Evolutionary conservation across 805 yeast species (phyloP).

Genomic region (Barnettozyma sucrosica): DNA sequence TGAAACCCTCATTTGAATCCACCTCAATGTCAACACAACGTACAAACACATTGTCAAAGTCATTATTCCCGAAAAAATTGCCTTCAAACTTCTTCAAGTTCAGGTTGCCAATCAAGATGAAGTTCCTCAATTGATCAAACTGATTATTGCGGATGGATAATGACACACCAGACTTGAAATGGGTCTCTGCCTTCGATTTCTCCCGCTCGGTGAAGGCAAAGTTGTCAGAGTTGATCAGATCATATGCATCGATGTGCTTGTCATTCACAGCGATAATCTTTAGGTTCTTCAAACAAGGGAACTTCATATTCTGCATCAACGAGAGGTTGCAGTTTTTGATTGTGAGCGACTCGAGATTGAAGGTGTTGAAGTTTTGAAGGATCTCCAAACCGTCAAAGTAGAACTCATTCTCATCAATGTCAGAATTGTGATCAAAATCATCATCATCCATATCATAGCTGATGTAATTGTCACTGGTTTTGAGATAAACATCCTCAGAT

Average conservation of each 20-base stretch:
- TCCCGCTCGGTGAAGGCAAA: slow-evolving; percentile 2
- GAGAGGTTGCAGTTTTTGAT: slow-evolving; percentile 23
- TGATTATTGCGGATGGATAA: slow-evolving; percentile 6
- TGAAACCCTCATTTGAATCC: not conserved
- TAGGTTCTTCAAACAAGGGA: slow-evolving; percentile 12
- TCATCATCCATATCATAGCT: slow-evolving; percentile 20
- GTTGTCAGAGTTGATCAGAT: slow-evolving; percentile 11
- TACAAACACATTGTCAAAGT: slow-evolving; percentile 3
- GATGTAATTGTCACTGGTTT: slow-evolving; percentile 18
- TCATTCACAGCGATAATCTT: slow-evolving; percentile 20
- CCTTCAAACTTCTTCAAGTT: slow-evolving; percentile 5
- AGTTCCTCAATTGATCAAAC: slow-evolving; percentile 6
- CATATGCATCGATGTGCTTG: slow-evolving; percentile 22
- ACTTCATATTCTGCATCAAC: slow-evolving; percentile 13
- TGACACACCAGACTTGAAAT: slow-evolving; percentile 6
- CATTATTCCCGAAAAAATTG: not conserved
- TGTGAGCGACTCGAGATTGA: slow-evolving; percentile 10
- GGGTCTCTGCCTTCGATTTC: not conserved
- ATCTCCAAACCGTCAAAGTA: slow-evolving; percentile 32
- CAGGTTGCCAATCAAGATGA: slow-evolving; percentile 14
- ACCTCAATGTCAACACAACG: slow-evolving; percentile 10
- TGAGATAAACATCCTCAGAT: slow-evolving; percentile 22
- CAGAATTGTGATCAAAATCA: slow-evolving; percentile 29
- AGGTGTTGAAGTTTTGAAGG: slow-evolving; percentile 16
- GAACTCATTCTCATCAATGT: slow-evolving; percentile 31